phyloP scores from a whole-genome alignment of 306 rosid genomes.

The Sechiopsis laciniata region DNA sequence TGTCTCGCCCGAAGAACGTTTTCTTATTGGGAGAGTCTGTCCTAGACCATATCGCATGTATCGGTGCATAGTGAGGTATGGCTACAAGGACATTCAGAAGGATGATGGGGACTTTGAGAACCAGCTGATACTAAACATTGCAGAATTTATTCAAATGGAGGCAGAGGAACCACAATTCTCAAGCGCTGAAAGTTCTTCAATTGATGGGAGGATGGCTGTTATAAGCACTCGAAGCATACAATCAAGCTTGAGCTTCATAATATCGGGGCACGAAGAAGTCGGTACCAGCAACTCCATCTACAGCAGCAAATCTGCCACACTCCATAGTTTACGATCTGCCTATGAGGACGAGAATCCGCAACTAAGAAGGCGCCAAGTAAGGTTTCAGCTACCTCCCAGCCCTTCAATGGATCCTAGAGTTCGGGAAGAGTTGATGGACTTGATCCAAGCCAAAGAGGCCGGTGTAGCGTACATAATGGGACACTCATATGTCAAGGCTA shows the following conservation, averaged over 20 bases:
- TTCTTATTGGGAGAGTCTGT: conserved; percentile 73
- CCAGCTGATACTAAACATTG: conserved; percentile 71
- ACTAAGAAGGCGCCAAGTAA: conserved; percentile 48
- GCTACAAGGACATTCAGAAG: conserved; percentile 76
- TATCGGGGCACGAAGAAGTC: conserved; percentile 42
- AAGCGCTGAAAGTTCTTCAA: conserved; percentile 48
- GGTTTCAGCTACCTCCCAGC: conserved; percentile 56
- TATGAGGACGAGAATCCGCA: conserved; percentile 66
- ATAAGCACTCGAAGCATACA: conserved; percentile 50
- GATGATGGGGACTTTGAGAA: conserved; percentile 77
- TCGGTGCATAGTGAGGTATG: conserved; percentile 76
- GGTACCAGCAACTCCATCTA: conserved; percentile 36
- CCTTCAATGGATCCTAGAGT: conserved; percentile 52
- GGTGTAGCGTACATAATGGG: conserved; percentile 87
- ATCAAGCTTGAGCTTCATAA: conserved; percentile 38
- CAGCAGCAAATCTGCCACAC: conserved; percentile 57
- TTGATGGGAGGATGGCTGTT: conserved; percentile 83
- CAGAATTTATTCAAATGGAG: conserved; percentile 80
- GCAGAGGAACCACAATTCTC: conserved; percentile 63
- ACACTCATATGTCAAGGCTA: conserved; percentile 81
- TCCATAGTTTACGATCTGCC: conserved; percentile 53
- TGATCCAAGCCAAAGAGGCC: conserved; percentile 74
- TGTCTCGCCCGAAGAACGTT: conserved; percentile 79
- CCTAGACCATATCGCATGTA: conserved; percentile 82
- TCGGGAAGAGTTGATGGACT: conserved; percentile 62